Base-by-base conservation (phyloP, 192 early-diverging fungal genomes). In the Jimgerdemannia flammicorona region DNA sequence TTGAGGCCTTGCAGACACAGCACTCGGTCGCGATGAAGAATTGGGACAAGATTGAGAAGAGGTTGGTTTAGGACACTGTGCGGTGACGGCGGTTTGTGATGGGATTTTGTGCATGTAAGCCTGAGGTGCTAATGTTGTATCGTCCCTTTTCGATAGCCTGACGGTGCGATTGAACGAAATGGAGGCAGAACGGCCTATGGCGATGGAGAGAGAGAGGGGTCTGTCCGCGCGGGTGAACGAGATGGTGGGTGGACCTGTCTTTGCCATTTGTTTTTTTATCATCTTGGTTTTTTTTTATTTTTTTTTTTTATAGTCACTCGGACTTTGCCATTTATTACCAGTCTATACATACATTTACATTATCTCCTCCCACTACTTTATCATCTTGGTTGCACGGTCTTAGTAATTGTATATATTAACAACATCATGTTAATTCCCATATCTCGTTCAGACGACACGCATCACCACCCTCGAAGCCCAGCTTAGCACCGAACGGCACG, bases 1-100 rank as follows among this genome's bases (percentile, higher is more conserved):
- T 87, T 63, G 81, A 87, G 40, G 76, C 76, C 3, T 44, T 87
- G 17, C 84, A 87, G 66, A 79, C 83, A 20, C 84, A 87, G 42
- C 79, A 84, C 17, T 65, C 75, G 0, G 19, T 72, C 4, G 79
- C 81, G 8, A 72, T 67, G n/a, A 79, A 82, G 64, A 82, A 81
- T 42, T 79, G 84, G 74, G 86, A 87, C 59, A 79, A 84, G 49
- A 64, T 83, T 14, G 86, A 87, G 43, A 73, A 82, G 71, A 77
- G 73, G 83, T 82, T 69, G 71, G 43, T 3, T 44, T 4, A 64
- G 3, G 8, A 6, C 14, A 14, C 11, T 54, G 49, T 54, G 49
- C 49, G 4, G 49, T 54, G 4, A 7, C 49, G 49, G 14, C 6
- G 49, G 49, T 14, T 59, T 59, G 6, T 59, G 29, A 29, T 29